Base-by-base conservation (phyloP, 768 basidiomycete species). In the Boletus reticulatus region DNA sequence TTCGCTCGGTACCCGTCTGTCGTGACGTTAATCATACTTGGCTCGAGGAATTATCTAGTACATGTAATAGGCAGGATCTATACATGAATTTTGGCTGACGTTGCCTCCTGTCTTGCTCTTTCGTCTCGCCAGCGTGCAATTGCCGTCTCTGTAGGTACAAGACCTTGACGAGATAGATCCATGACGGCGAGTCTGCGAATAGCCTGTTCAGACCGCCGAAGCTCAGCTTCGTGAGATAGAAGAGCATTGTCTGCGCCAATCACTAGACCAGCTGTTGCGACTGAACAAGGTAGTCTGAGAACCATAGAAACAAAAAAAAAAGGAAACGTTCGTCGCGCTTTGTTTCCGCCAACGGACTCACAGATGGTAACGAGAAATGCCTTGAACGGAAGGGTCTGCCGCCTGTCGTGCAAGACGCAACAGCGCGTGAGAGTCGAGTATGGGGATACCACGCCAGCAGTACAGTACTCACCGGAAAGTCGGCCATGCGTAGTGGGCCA, bases 361-460 rank as follows among this genome's bases (percentile, higher is more conserved):
- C 91, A 84, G 53, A 82, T 80, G 31, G 84, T 84, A 8, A 92
- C 80, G 6, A 94, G 72, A 67, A 91, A 94, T 2, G 80, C 83
- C 70, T 94, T 94, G 77, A 92, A 84, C 4, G 88, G 82, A 19
- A 91, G 76, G 0, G 89, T 88, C 69, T 92, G 92, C 20, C 87
- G 84, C 59, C 92, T 92, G 58, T 36, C 39, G 7, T 31, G 20
- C 43, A 11, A 14, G 29, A 22, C 36, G 17, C 31, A 13, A 46
- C 29, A 44, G 27, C 29, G 24, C n/a, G 36, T 44, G 37, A 22
- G 41, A 37, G 27, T 4, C 42, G 27, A 39, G 44, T 62, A 29
- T 29, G 29, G 14, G n/a, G 24, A 24, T 9, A 16, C n/a, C 27
- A 5, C 22, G 46, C 36, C 29, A 38, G 44, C 43, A 16, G 47